phyloP scores from a whole-genome alignment of 2,329 filamentous ascomycete genomes.

The Hymenoscyphus fraxineus region DNA sequence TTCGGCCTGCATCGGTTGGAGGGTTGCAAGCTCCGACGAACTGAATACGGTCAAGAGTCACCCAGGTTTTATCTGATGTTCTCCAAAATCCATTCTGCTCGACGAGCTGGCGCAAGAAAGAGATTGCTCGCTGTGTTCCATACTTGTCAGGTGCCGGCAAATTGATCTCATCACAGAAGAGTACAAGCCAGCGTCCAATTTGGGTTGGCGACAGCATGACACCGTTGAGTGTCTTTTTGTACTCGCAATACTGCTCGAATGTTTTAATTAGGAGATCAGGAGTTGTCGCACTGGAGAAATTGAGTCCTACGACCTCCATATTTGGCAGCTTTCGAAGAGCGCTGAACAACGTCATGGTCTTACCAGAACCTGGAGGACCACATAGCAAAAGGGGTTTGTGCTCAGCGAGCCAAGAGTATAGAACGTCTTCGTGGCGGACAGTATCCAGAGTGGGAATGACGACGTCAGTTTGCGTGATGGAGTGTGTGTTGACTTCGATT shows the following conservation, averaged over 20 bases:
- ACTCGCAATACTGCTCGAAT: constrained; percentile 99
- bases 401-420: constrained; percentile 98
- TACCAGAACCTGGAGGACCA: constrained; percentile 95
- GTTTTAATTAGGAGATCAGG: constrained; percentile 98
- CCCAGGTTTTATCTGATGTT: constrained; percentile 95
- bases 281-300: constrained; percentile 98
- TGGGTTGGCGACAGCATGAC: constrained; percentile 94
- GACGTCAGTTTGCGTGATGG: constrained; percentile 94
- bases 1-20: constrained; percentile 94
- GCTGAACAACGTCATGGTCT: constrained; percentile 99
- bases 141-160: constrained; percentile 96
- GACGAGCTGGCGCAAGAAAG: constrained; percentile 93
- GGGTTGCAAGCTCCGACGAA: constrained; percentile 99
- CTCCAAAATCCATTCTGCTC: constrained; percentile 99
- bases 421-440: constrained; percentile 94
- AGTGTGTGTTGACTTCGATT: constrained; percentile 97
- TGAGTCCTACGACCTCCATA: constrained; percentile 98
- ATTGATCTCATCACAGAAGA: constrained; percentile 99
- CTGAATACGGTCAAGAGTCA: constrained; percentile 94
- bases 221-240: constrained; percentile 96
- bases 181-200: constrained; percentile 94
- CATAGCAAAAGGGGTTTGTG: constrained; percentile 96
- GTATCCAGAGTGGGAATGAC: constrained; percentile 98
- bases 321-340: constrained; percentile 94
- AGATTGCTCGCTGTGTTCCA: constrained; percentile 93